A percentile compares a stretch with the other conserved stretches of the same genome.
Evolutionary conservation across 768 basidiomycete genomes (phyloP).

Genomic region (Suillus bovinus): DNA sequence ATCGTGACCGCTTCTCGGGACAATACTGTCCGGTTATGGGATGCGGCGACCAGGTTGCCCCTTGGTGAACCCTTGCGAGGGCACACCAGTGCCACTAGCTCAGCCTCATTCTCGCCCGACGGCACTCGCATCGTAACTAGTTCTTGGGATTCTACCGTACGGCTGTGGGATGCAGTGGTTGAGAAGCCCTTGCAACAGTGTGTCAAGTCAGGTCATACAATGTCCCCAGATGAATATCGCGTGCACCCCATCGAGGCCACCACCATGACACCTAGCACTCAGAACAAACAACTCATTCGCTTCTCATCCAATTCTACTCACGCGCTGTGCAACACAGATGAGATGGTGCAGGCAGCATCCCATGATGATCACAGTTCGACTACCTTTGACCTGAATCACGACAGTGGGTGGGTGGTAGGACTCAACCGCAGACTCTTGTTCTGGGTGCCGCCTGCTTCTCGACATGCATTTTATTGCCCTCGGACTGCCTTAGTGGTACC

Average conservation of each 20-base stretch:
- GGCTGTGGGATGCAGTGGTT: neutral
- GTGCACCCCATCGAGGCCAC: neutral
- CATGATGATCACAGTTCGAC: neutral
- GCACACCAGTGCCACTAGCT: neutral
- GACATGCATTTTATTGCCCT: no score
- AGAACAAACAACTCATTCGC: neutral
- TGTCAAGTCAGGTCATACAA: no score
- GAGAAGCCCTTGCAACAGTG: neutral
- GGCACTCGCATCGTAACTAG: neutral
- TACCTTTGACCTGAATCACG: neutral
- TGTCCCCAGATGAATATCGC: neutral
- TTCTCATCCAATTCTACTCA: neutral
- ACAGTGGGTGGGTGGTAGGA: conserved; percentile 6
- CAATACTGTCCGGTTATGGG: neutral
- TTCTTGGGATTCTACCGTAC: neutral
- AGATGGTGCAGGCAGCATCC: neutral
- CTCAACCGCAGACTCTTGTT: neutral
- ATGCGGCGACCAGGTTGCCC: neutral
- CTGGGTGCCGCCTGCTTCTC: no score
- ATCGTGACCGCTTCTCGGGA: neutral
- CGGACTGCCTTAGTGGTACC: no score
- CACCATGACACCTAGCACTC: neutral
- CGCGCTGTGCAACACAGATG: neutral
- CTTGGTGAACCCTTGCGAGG: neutral
- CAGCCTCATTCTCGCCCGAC: conserved; percentile 2